phyloP scores from a whole-genome alignment of 129 eudicot species.

The Flaveria bidentis region DNA sequence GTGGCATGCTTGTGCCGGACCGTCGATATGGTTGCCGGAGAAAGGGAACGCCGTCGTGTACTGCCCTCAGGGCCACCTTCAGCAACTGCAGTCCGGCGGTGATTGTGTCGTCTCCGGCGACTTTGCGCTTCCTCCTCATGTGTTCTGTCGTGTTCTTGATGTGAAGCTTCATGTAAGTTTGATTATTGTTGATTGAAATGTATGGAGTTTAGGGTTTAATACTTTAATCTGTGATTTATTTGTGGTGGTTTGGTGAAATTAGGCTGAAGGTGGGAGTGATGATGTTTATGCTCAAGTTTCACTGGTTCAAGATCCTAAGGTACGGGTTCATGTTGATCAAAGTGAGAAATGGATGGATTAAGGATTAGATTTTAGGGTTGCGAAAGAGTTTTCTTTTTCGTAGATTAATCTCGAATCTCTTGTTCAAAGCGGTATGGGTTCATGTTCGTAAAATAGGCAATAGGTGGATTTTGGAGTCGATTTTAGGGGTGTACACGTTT shows the following conservation, averaged over 20 bases:
- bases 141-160: constrained; percentile 84
- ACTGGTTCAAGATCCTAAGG: constrained; percentile 75
- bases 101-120: constrained; percentile 42
- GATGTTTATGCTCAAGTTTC: constrained; percentile 92
- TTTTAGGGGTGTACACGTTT: too few species aligned
- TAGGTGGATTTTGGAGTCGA: too few species aligned
- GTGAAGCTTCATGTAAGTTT: constrained; percentile 84
- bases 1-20: constrained; percentile 99
- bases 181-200: neutral
- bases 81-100: constrained; percentile 38
- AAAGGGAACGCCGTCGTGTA: constrained; percentile 82
- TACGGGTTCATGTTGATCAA: too few species aligned
- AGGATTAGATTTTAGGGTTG: too few species aligned
- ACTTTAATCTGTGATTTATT: neutral
- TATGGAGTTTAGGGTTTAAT: neutral
- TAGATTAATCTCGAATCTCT: too few species aligned
- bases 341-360: too few species aligned
- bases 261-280: constrained; percentile 86
- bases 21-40: constrained; percentile 70
- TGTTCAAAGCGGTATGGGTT: too few species aligned
- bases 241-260: constrained; percentile 5
- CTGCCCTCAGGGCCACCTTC: constrained; percentile 89
- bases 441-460: too few species aligned
- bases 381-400: too few species aligned
- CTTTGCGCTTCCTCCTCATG: constrained; percentile 62